Conservation (phyloP, 306 rosid species). For the Datisca glomerata region DNA sequence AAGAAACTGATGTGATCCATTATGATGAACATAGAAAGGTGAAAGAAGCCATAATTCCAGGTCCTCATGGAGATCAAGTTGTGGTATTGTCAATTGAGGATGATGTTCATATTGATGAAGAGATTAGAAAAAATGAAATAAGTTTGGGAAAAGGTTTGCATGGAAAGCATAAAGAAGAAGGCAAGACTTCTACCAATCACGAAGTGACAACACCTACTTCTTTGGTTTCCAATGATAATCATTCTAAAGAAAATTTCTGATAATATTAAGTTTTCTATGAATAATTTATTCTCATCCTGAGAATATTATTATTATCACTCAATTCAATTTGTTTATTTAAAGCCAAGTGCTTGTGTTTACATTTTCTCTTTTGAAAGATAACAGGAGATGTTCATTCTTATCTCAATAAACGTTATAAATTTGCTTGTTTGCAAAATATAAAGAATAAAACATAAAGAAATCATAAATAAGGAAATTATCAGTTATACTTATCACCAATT, state of each 20-base stretch:
- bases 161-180: conserved; percentile 13
- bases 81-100: conserved; percentile 47
- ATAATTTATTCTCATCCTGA: too few species aligned
- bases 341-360: too few species aligned
- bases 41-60: conserved; percentile 34
- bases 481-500: too few species aligned
- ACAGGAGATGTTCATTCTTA: too few species aligned
- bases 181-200: conserved; percentile 16
- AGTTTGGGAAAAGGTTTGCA: conserved; percentile 22
- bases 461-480: too few species aligned
- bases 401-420: too few species aligned
- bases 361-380: too few species aligned
- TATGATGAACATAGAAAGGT: conserved; percentile 47
- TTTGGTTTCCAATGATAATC: conserved; percentile 1
- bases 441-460: too few species aligned
- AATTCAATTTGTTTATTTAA: too few species aligned
- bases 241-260: conserved; percentile 30
- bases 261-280: too few species aligned
- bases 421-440: too few species aligned
- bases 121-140: conserved; percentile 25
- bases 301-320: too few species aligned
- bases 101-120: conserved; percentile 45
- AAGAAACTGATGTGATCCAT: conserved; percentile 39
- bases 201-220: conserved; percentile 12
- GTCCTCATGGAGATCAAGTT: conserved; percentile 40